Evolutionary conservation across 2,329 filamentous ascomycete genomes (phyloP), one percentile per base, ranked within the genome.

Genomic region (Mycogone perniciosa): DNA sequence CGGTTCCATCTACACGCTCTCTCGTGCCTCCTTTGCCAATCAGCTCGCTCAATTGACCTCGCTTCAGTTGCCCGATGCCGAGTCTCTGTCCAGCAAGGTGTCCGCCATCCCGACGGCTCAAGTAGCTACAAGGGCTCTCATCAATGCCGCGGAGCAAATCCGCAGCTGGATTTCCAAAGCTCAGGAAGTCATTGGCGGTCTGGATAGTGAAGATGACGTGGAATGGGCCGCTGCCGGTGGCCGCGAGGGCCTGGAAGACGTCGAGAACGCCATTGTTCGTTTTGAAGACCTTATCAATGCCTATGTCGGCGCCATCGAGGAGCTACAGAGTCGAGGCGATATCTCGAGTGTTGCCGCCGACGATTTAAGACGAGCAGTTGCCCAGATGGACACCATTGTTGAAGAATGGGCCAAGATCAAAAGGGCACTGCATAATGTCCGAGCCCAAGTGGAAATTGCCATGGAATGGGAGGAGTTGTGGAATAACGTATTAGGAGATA

Each of bases 401-500:
- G 76, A 77, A 34, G 88, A 91, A 61, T 99, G 93, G 93, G 77
- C 82, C 41, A 83, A 84, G 57, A 92, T 96, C 60, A 87, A 89
- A 60, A 76, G 74, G 39, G 85, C 86, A 1, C 73, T 99, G 46
- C 86, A 86, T 56, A 84, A 72, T 29, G 86, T 96, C 50, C 95
- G 95, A 65, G 81, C 81, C 44, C 92, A 97, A 64, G 92, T 99
- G 13, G 93, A 97, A 68, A 84, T 96, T 52, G 93, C 93, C 43
- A 95, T 97, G 90, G 93, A 99, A 64, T 99, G 92, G 92, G 91
- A 96, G 67, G 91, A 97, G 70, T 76, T 99, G 34, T 97, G 93
- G 92, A 89, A 89, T 60, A 89, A 81, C 56, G 92, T 97, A 3
- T 75, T 99, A 3, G 92, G 91, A 41, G 92, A 97, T 65, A 96